Evolutionary conservation across 1,284 basidiomycete species (phyloP).

Genomic region (Ustilago sp.): DNA sequence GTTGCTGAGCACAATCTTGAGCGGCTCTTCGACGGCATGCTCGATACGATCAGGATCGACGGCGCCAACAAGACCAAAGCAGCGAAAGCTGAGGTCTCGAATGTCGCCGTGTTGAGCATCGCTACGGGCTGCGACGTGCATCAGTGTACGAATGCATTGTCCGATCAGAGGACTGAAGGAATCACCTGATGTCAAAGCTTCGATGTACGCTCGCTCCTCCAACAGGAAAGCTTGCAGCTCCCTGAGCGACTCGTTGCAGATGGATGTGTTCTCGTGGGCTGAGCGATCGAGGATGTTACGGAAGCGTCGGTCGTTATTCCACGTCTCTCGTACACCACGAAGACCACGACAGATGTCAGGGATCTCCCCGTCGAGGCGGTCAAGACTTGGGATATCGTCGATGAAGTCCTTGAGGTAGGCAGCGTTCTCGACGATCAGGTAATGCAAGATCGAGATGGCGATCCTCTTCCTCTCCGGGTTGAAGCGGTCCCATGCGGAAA

Average conservation of each 20-base stretch:
- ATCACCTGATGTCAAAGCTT: conserved; percentile 70
- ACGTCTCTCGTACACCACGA: conserved; percentile 68
- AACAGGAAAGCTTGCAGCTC: conserved; percentile 76
- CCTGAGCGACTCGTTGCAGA: conserved; percentile 80
- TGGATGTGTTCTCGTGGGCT: conserved; percentile 83
- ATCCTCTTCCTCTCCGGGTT: conserved; percentile 73
- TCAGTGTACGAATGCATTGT: conserved; percentile 78
- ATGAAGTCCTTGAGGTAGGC: conserved; percentile 73
- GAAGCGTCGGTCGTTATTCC: conserved; percentile 73
- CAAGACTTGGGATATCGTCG: conserved; percentile 75
- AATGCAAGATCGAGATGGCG: conserved; percentile 77
- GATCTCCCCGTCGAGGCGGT: conserved; percentile 58
- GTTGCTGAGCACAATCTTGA: conserved; percentile 83
- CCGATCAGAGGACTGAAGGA: conserved; percentile 85
- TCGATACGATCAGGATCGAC: conserved; percentile 95
- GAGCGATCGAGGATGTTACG: conserved; percentile 80
- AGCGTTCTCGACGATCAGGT: conserved; percentile 78
- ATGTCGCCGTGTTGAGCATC: conserved; percentile 74
- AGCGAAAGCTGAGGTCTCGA: conserved; percentile 79
- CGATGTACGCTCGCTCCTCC: conserved; percentile 51
- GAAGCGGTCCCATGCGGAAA: conserved; percentile 82
- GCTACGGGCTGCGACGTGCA: conserved; percentile 80
- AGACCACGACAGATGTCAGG: conserved; percentile 64
- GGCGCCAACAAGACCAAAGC: conserved; percentile 92
- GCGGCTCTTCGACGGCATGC: conserved; percentile 75